A percentile compares a stretch with the other conserved stretches of the same genome.
These are phyloP conservation scores for Calycina herbarum DNA, from an alignment of 2,329 filamentous ascomycete genomes.

Conservation along the genomic window DNA sequence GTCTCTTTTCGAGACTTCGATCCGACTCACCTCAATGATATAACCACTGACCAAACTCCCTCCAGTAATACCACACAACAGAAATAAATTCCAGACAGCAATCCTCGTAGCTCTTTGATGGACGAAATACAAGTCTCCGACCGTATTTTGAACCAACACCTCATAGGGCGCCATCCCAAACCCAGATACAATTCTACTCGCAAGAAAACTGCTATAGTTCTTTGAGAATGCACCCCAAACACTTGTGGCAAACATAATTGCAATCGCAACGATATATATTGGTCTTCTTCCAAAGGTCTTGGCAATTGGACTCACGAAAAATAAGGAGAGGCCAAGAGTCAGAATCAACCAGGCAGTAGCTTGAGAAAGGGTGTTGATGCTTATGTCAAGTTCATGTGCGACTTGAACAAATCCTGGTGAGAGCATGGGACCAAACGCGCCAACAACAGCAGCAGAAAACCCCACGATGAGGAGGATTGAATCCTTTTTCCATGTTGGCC, in stretches of 20 bases:
- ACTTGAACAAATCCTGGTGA: constrained; percentile 50
- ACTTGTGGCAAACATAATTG: constrained; percentile 48
- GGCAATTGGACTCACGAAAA: constrained; percentile 52
- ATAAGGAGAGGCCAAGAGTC: constrained; percentile 48
- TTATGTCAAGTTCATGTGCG: constrained; percentile 44
- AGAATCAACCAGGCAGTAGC: constrained; percentile 51
- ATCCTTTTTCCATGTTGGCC: constrained; percentile 49
- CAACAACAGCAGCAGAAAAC: constrained; percentile 48
- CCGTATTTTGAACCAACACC: constrained; percentile 52
- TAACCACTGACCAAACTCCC: constrained; percentile 42
- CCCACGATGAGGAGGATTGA: constrained; percentile 46
- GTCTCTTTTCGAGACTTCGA: neutral
- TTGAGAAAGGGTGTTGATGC: constrained; percentile 45
- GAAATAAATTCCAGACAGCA: constrained; percentile 42
- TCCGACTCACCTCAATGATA: constrained; percentile 35
- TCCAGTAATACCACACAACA: constrained; percentile 42
- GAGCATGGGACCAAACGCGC: constrained; percentile 53
- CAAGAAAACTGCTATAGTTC: constrained; percentile 47
- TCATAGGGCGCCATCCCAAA: constrained; percentile 53
- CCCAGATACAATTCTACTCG: constrained; percentile 47
- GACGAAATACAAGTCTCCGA: constrained; percentile 46
- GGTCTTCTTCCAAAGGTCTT: constrained; percentile 52
- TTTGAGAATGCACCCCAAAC: constrained; percentile 49
- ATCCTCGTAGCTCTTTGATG: constrained; percentile 44
- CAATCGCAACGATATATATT: constrained; percentile 48